Evolutionary conservation across 345 rosid species (phyloP).

Genomic region (Dovyalis caffra): DNA sequence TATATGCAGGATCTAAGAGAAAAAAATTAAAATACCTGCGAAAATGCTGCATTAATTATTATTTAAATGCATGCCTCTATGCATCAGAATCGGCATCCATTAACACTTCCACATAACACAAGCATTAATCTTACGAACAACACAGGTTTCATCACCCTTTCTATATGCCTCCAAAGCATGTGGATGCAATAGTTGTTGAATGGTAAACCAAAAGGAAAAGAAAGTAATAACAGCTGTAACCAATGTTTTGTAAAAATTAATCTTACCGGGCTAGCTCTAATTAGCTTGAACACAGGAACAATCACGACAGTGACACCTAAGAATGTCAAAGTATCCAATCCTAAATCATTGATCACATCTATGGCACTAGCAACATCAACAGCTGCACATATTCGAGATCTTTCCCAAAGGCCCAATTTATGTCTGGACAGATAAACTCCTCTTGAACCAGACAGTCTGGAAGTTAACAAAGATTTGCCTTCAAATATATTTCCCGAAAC

Average conservation of each 20-base stretch:
- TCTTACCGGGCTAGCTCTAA: conserved; percentile 92
- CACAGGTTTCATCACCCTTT: too few species aligned
- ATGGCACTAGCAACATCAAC: conserved; percentile 74
- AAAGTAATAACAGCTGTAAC: conserved; percentile 1
- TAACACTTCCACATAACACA: background rate
- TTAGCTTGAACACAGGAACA: conserved; percentile 80
- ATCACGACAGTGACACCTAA: conserved; percentile 85
- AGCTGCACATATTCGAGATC: conserved; percentile 42
- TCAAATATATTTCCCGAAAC: conserved; percentile 30
- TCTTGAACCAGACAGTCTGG: conserved; percentile 30
- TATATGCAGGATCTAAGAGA: background rate
- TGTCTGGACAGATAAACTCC: conserved; percentile 32
- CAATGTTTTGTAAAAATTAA: background rate
- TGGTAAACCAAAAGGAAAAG: background rate
- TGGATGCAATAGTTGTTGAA: background rate
- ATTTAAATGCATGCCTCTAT: too few species aligned
- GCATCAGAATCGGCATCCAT: background rate
- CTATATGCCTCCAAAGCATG: background rate
- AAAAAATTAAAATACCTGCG: background rate
- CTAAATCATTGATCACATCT: conserved; percentile 94
- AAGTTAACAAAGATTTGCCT: conserved; percentile 26
- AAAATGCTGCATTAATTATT: background rate
- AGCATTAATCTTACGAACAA: background rate
- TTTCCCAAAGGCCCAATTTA: conserved; percentile 32
- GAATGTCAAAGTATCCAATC: conserved; percentile 90